Evolutionary conservation across 345 rosid genomes (phyloP), one percentile per base, ranked within the genome.

Genomic region (Pistacia integerrima): DNA sequence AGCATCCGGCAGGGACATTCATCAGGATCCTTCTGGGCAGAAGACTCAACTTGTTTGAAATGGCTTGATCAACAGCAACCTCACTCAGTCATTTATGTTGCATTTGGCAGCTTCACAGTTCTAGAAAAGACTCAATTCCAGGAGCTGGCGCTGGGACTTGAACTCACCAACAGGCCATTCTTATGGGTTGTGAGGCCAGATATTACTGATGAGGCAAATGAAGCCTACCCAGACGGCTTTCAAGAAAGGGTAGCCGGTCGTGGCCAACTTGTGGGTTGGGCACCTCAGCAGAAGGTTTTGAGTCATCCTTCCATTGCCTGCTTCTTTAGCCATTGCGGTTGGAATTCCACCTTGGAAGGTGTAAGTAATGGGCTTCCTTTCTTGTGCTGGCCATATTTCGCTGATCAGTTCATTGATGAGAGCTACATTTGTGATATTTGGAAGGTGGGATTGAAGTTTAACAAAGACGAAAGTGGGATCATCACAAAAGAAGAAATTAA

Each of bases 321-420:
- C 65, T 84, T 82, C 61, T 75, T 84, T 52, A 87, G 87, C 79
- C 92, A 87, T 41, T 87, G 89, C n/a, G 90, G 92, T 20, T 89
- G 91, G 94, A 89, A 87, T 70, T 89, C 94, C 30, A 80, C 85
- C 54, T 56, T 89, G 64, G 93, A 92, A 77, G 88, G 87, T n/a
- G 77, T 80, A 2, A 69, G 82, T 64, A 84, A 74, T 20, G 92
- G 92, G 5, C 69, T 85, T 20, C 93, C 93, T 8, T 76, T 92
- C 82, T 44, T 88, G 30, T 85, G 92, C 58, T 77, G 87, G 71
- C 95, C 93, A 25, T 80, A 76, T 71, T 84, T 85, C 55, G 81
- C 80, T 8, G 93, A 87, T 57, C 91, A 84, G 30, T 85, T 81
- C 66, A 80, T 46, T 55, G 85, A 80, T 70, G 67, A 66, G 78